Evolutionary conservation across 179 eudicot genomes (phyloP).

Genomic region (Heliamphora pulchella): DNA sequence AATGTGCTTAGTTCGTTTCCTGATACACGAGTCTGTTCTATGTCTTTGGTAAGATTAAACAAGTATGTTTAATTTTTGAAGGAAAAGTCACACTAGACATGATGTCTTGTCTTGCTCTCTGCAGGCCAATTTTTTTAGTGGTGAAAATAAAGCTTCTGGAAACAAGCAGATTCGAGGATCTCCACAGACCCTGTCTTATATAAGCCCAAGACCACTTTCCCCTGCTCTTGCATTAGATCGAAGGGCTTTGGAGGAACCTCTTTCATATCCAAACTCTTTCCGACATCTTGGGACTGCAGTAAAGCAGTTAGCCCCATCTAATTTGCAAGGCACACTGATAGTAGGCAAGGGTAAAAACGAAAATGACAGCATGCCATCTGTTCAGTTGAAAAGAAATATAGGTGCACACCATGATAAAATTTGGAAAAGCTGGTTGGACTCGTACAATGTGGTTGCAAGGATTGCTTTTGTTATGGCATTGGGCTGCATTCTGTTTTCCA

Average conservation of each 20-base stretch:
- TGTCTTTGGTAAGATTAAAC: conserved; percentile 63
- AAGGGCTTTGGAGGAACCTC: conserved; percentile 47
- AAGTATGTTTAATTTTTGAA: neutral
- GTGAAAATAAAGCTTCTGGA: conserved; percentile 51
- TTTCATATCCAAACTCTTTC: conserved; percentile 44
- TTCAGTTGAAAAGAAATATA: conserved; percentile 71
- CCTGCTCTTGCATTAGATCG: conserved; percentile 46
- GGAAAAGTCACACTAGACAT: conserved; percentile 1
- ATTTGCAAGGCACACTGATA: conserved; percentile 45
- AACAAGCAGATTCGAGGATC: conserved; percentile 48
- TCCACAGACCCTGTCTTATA: conserved; percentile 27
- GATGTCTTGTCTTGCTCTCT: conserved; percentile 13
- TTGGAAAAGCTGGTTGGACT: conserved; percentile 44
- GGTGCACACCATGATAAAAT: conserved; percentile 37
- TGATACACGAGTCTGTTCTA: conserved; percentile 82
- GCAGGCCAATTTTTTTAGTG: conserved; percentile 66
- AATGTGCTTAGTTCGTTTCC: conserved; percentile 70
- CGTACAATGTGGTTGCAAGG: conserved; percentile 39
- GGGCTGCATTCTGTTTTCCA: conserved; percentile 62
- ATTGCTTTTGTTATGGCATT: conserved; percentile 50
- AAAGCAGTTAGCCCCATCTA: conserved; percentile 73
- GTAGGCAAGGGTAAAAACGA: conserved; percentile 37
- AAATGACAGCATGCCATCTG: conserved; percentile 38
- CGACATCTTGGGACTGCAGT: conserved; percentile 76
- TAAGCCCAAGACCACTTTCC: conserved; percentile 49